These are phyloP conservation scores for Cicer cuneatum DNA, from an alignment of 306 rosid genomes.

Conservation along the genomic window DNA sequence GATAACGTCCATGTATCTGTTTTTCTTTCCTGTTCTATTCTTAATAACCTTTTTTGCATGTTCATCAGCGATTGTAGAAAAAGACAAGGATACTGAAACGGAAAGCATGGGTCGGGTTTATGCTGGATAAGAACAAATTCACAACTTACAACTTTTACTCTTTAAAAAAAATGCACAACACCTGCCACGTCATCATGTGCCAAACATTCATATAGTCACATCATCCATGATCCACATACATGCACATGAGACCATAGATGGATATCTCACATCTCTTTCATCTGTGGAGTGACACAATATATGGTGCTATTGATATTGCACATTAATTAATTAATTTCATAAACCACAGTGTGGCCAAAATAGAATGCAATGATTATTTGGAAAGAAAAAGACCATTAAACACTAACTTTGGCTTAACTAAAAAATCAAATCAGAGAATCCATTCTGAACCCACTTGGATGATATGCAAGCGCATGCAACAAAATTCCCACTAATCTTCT, in stretches of 20 bases:
- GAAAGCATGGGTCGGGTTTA: constrained; percentile 52
- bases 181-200: constrained; percentile 49
- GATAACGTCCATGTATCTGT: neutral
- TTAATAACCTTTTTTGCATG: neutral
- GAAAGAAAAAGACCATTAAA: constrained; percentile 19
- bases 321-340: neutral
- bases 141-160: constrained; percentile 9
- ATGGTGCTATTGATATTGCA: constrained; percentile 3
- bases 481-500: constrained; percentile 51
- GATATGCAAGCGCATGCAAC: constrained; percentile 41
- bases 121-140: constrained; percentile 51
- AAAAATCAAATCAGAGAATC: constrained; percentile 48
- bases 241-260: constrained; percentile 19
- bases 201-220: constrained; percentile 1
- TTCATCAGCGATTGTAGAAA: constrained; percentile 37
- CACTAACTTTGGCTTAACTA: constrained; percentile 31
- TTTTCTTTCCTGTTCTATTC: neutral
- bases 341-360: constrained; percentile 14
- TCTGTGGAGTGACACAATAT: neutral
- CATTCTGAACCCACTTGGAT: constrained; percentile 50
- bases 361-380: constrained; percentile 39
- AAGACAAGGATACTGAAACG: constrained; percentile 49
- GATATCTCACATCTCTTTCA: too few relatives aligned
- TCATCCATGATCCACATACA: constrained; percentile 14
- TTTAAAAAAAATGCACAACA: neutral